Evolutionary conservation across 1,139 yeast genomes (phyloP), one percentile per base, ranked within the genome.

Genomic region (Kodamaea ohmeri): DNA sequence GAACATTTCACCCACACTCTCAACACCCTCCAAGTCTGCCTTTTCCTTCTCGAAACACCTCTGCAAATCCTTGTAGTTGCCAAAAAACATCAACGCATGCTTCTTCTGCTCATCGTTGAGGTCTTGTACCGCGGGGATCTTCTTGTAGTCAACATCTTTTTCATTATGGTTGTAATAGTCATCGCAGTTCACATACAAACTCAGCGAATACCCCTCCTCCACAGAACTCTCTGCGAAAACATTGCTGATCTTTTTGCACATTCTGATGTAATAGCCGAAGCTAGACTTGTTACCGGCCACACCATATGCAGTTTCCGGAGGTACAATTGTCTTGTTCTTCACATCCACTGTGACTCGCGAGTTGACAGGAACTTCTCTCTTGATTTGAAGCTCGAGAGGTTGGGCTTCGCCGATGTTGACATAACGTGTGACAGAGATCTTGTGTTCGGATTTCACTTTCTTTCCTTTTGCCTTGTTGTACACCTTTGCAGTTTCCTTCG

Each of bases 291-390:
- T 73, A 0, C 89, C 89, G 4, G 67, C 61, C 3, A 61, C 51
- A 1, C 85, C 86, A 53, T 86, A 87, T 0, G 95, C 95, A 36
- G 76, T 78, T 13, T 64, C 49, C 3, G 95, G 89, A 1, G 90
- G 76, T 0, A 86, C 94, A 6, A 87, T 76, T 40, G 73, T 74
- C 40, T 71, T 73, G 21, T 74, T 74, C 38, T 76, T 67, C 21
- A 78, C 52, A 52, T 89, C 89, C 1, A 89, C 88, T 0, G 95
- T 86, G 5, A 89, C 96, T 47, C 96, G 65, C 4, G 84, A 86
- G 50, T 84, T 80, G 1, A 78, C 75, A 1, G 96, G 96, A 2
- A 87, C 80, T 44, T 80, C 80, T 43, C 77, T 78, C 3, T 73
- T 67, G 28, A 52, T 52, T 14, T 60, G 65, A 41, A 89, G 66